These are phyloP conservation scores for Microthlaspi erraticum DNA, from an alignment of 345 rosid genomes.

Conservation along the genomic window DNA sequence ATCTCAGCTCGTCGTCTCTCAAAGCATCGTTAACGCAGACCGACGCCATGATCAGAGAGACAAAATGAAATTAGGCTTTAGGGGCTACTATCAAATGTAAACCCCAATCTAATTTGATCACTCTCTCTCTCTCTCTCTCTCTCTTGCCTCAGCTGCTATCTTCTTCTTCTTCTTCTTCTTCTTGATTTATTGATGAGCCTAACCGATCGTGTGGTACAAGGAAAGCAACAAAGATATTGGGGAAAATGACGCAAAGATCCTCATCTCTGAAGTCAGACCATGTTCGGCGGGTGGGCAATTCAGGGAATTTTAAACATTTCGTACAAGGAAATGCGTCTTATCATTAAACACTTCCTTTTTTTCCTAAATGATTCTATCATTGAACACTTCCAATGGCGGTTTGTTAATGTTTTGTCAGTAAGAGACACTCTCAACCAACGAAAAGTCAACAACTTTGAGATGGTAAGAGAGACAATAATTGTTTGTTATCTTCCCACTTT, in stretches of 20 bases:
- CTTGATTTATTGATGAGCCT: slow-evolving; percentile 32
- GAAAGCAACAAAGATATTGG: slow-evolving; percentile 35
- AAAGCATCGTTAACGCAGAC: slow-evolving; percentile 69
- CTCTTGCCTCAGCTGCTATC: slow-evolving; percentile 2
- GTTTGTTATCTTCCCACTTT: slow-evolving; percentile 1
- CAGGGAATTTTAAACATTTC: slow-evolving; percentile 20
- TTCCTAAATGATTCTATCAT: too few species aligned
- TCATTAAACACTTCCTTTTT: slow-evolving; percentile 39
- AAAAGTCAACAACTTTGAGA: slow-evolving; percentile 41
- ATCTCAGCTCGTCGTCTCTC: slow-evolving; percentile 84
- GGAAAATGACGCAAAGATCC: slow-evolving; percentile 35
- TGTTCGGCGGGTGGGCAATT: slow-evolving; percentile 42
- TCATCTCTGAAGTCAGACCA: slow-evolving; percentile 26
- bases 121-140: slow-evolving; percentile 6
- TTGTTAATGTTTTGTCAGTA: slow-evolving; percentile 35
- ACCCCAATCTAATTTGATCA: slow-evolving; percentile 14
- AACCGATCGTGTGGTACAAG: slow-evolving; percentile 44
- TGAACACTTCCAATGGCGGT: slow-evolving; percentile 42
- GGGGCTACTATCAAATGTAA: slow-evolving; percentile 23
- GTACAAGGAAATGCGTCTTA: slow-evolving; percentile 33
- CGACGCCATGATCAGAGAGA: slow-evolving; percentile 47
- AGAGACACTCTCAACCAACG: slow-evolving; percentile 22
- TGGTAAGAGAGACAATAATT: background rate
- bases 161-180: slow-evolving; percentile 7
- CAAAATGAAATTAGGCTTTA: background rate